Conservation (phyloP, 2,329 filamentous ascomycete genomes). For the Helotiales sp. region DNA sequence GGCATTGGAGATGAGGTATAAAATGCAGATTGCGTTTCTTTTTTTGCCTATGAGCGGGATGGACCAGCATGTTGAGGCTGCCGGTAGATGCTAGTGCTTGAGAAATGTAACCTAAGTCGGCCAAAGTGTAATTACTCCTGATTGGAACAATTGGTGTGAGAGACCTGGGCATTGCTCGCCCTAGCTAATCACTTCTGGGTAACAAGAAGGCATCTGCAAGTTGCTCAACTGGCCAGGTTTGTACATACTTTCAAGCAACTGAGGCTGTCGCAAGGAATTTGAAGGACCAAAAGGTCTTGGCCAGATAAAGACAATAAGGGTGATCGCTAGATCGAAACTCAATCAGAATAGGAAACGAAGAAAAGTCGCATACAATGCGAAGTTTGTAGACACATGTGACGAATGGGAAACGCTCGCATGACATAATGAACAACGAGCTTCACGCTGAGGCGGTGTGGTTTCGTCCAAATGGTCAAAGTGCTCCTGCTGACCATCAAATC, state of each 20-base stretch:
- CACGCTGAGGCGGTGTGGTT: not conserved
- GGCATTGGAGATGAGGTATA: not conserved
- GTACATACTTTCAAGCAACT: not conserved
- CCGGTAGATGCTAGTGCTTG: not conserved
- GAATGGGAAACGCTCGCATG: constrained; percentile 7
- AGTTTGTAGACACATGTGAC: not conserved
- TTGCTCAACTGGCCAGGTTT: too few species aligned
- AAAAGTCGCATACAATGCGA: not conserved
- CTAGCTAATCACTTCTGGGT: not conserved
- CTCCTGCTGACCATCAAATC: not conserved
- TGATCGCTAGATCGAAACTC: too few species aligned
- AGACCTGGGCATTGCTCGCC: not conserved
- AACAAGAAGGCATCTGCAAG: not conserved
- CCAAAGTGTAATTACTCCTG: not conserved
- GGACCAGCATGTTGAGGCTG: not conserved
- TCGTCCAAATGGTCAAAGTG: not conserved
- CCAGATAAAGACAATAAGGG: too few species aligned
- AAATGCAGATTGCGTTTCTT: not conserved
- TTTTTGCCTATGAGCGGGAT: not conserved
- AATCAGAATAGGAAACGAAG: not conserved
- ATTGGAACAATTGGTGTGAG: not conserved
- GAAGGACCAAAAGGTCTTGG: too few species aligned
- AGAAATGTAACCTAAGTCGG: not conserved
- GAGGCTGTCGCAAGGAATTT: not conserved
- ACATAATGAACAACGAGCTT: not conserved